Percentiles rank a stretch among this genome's conserved stretches.
phyloP scores from a whole-genome alignment of 805 yeast genomes.

The Yarrowia phangngaensis region DNA sequence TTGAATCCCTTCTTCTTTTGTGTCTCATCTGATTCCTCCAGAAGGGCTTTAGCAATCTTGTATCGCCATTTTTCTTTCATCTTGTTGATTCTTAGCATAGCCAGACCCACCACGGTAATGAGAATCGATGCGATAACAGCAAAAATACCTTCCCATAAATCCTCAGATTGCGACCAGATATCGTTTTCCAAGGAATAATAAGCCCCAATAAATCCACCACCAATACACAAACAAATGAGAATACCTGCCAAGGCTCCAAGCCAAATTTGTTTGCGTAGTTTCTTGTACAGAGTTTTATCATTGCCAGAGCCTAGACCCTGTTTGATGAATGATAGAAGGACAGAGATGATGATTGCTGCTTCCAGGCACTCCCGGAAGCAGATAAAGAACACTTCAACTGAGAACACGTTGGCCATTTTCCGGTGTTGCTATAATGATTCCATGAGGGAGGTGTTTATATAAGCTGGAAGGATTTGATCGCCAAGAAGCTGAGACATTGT shows the following conservation, averaged over 20 bases:
- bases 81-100: constrained; percentile 92
- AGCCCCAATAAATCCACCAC: constrained; percentile 92
- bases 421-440: neutral
- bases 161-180: constrained; percentile 84
- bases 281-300: constrained; percentile 50
- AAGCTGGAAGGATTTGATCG: too few species aligned
- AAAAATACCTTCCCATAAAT: constrained; percentile 95
- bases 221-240: constrained; percentile 72
- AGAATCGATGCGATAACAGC: constrained; percentile 88
- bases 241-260: constrained; percentile 71
- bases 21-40: constrained; percentile 70
- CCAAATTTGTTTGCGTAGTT: constrained; percentile 80
- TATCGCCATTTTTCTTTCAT: constrained; percentile 97
- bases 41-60: constrained; percentile 80
- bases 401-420: constrained; percentile 49
- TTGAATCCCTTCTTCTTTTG: constrained; percentile 42
- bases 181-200: constrained; percentile 77
- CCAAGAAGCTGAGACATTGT: too few species aligned
- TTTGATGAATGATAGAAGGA: constrained; percentile 82
- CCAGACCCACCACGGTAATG: constrained; percentile 92
- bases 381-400: constrained; percentile 69
- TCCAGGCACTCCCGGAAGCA: constrained; percentile 92
- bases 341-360: constrained; percentile 88
- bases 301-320: constrained; percentile 51
- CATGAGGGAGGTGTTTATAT: too few species aligned